Evolutionary conservation across 495 filamentous ascomycete genomes (phyloP), one percentile per base, ranked within the genome.

Genomic region (Mycothermus thermophilus): DNA sequence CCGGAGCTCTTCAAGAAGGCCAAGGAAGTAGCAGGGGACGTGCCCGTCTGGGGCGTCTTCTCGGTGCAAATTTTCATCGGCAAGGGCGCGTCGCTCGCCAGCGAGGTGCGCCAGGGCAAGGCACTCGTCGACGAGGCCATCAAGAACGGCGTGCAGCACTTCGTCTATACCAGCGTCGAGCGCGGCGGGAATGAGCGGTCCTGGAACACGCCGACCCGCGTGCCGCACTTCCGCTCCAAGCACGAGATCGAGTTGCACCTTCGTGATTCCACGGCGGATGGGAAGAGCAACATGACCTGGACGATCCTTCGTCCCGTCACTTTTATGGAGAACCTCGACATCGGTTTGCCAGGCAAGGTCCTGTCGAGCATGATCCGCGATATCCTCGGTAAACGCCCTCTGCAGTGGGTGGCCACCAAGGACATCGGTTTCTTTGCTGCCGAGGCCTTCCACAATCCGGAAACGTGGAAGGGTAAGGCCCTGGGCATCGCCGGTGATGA

Each of bases 141-240:
- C 37, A 61, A 64, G 20, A 44, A 69, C 10, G 62, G 66, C 12
- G 73, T 83, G 35, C 58, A 63, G 35, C 66, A 74, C 44, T 80
- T 85, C 47, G 71, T 86, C 7, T 84, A 81, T 57, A 67, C 60
- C 26, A 73, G 67, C 30, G 75, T 81, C 5, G 80, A 84, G 44
- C 74, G 80, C 3, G 77, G 77, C 27, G 79, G 77, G 18, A 57
- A 62, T 11, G 56, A 62, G 4, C 50, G 49, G 0, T 75, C 68
- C 17, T 66, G 66, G 41, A 43, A 58, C 6, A 77, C 72, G 38
- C 57, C 66, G 5, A 83, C 80, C 0, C 51, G 63, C 0, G 61
- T 84, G 27, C 74, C 75, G 18, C 79, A 84, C 46, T 83, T 83
- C 50, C 63, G 66, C 35, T 60, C 49, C 55, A 84, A 85, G 52